Conservation (phyloP, 1,139 yeast genomes). For the Suhomyces ambrosiae region DNA sequence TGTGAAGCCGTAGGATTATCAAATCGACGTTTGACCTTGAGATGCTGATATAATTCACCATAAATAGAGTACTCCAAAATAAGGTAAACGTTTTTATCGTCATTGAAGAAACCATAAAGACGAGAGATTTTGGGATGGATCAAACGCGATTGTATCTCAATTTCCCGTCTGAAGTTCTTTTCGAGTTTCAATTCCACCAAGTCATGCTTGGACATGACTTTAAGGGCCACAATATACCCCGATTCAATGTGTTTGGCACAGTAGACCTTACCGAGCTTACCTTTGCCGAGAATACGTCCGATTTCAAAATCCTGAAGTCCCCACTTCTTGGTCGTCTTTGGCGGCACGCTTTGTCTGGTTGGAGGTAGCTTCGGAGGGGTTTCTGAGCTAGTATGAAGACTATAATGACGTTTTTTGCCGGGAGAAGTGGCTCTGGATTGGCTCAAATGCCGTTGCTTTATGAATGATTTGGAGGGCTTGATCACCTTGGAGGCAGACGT, state of each 20-base stretch:
- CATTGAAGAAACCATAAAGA: conserved; percentile 84
- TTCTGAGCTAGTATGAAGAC: too few relatives aligned
- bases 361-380: too few relatives aligned
- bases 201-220: conserved; percentile 85
- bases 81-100: conserved; percentile 74
- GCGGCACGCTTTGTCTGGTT: too few relatives aligned
- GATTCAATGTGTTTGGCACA: conserved; percentile 77
- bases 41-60: conserved; percentile 82
- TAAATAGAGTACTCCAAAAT: conserved; percentile 81
- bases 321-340: conserved; percentile 8
- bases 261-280: conserved; percentile 90
- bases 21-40: conserved; percentile 66
- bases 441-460: too few relatives aligned
- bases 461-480: conserved; percentile 11
- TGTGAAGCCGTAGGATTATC: conserved; percentile 73
- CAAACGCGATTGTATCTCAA: conserved; percentile 82
- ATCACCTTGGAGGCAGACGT: conserved; percentile 7
- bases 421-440: too few relatives aligned
- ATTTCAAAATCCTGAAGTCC: conserved; percentile 73
- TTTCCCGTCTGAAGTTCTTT: conserved; percentile 84
- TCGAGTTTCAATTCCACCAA: conserved; percentile 77
- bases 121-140: conserved; percentile 79
- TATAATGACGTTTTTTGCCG: too few relatives aligned
- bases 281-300: conserved; percentile 88
- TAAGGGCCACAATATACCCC: conserved; percentile 85